These are phyloP conservation scores for Fomitopsis palustris DNA, from an alignment of 1,284 basidiomycete species.

Conservation along the genomic window DNA sequence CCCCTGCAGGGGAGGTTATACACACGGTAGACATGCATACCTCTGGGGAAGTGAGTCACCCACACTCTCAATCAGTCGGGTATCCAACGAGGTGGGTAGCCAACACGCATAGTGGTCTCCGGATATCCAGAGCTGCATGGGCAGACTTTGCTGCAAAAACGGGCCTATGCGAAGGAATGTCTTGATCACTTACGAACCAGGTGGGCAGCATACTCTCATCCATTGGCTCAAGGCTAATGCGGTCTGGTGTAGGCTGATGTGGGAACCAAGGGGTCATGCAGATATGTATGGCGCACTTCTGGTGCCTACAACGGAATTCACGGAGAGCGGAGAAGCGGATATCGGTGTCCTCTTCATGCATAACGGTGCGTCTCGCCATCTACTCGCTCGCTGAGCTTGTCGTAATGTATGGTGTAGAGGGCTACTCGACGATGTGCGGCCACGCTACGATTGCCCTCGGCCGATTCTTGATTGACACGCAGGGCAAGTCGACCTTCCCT, in stretches of 20 bases:
- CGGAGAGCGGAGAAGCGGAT: constrained; percentile 33
- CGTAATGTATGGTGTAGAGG: too few species aligned
- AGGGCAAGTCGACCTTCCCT: constrained; percentile 31
- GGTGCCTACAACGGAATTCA: constrained; percentile 35
- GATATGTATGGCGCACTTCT: constrained; percentile 48
- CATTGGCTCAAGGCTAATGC: too few species aligned
- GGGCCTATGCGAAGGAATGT: constrained; percentile 27
- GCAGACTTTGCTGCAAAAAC: constrained; percentile 32
- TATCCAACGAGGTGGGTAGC: constrained; percentile 19
- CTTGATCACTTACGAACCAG: constrained; percentile 30
- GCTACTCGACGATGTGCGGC: constrained; percentile 46
- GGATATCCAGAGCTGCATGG: constrained; percentile 34
- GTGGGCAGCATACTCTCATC: constrained; percentile 11
- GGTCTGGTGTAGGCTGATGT: constrained; percentile 30
- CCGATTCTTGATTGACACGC: constrained; percentile 38
- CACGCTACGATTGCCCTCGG: constrained; percentile 45
- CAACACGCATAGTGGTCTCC: constrained; percentile 35
- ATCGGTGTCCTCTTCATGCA: constrained; percentile 45
- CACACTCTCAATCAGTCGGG: neutral
- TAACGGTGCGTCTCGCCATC: constrained; percentile 29
- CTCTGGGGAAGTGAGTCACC: constrained; percentile 32
- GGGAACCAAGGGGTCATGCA: constrained; percentile 40
- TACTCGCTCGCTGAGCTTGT: neutral
- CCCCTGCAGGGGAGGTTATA: constrained; percentile 13
- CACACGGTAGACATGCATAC: constrained; percentile 39